These are phyloP conservation scores for Annulohypoxylon bovei DNA, from an alignment of 495 filamentous ascomycete species.

Conservation along the genomic window DNA sequence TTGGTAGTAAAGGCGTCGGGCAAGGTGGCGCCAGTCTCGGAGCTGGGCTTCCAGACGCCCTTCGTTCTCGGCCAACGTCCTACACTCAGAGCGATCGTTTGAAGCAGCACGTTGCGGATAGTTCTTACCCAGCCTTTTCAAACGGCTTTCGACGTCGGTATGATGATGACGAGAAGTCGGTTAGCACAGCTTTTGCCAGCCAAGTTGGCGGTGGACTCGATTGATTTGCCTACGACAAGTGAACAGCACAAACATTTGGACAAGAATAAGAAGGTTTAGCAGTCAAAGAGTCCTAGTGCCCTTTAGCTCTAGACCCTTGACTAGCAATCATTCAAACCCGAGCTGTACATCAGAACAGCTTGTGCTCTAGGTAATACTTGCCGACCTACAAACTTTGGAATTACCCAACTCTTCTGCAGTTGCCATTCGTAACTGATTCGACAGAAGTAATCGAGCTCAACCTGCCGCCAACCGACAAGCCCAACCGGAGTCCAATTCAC, in stretches of 20 bases:
- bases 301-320: slow-evolving; percentile 3
- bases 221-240: slow-evolving; percentile 62
- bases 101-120: slow-evolving; percentile 90
- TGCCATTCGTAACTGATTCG: slow-evolving; percentile 18
- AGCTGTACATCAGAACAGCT: slow-evolving; percentile 18
- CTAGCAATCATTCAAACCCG: slow-evolving; percentile 19
- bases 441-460: slow-evolving; percentile 5
- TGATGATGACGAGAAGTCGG: slow-evolving; percentile 94
- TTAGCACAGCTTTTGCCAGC: slow-evolving; percentile 95
- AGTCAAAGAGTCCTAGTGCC: slow-evolving; percentile 5
- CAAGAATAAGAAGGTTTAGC: slow-evolving; percentile 2
- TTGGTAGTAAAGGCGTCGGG: slow-evolving; percentile 74
- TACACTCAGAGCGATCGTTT: slow-evolving; percentile 68
- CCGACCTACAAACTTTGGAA: slow-evolving; percentile 18
- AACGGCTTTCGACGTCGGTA: slow-evolving; percentile 84
- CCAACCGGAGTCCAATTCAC: slow-evolving; percentile 13
- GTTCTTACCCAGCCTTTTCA: slow-evolving; percentile 62
- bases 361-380: slow-evolving; percentile 25
- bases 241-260: slow-evolving; percentile 22
- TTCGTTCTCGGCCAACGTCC: slow-evolving; percentile 55
- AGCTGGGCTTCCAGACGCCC: slow-evolving; percentile 77
- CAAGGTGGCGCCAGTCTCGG: slow-evolving; percentile 81
- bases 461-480: slow-evolving; percentile 15
- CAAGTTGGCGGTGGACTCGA: slow-evolving; percentile 93
- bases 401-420: slow-evolving; percentile 16